Evolutionary conservation across 164 flowering plant species (phyloP).

Genomic region (Piper longum): DNA sequence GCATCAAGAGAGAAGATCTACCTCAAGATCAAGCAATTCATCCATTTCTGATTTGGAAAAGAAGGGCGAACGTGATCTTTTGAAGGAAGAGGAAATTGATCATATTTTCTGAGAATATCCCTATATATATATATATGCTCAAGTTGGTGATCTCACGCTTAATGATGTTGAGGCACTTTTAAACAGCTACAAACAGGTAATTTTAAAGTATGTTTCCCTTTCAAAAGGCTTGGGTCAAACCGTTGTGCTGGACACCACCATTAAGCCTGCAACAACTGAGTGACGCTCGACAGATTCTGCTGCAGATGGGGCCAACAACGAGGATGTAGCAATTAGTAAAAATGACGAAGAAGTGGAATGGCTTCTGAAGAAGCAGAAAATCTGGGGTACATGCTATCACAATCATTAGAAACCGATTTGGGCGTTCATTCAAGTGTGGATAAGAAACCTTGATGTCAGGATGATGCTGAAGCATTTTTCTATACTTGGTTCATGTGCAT

Average conservation of each 20-base stretch:
- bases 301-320: slow-evolving; percentile 6
- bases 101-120: slow-evolving; percentile 46
- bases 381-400: not conserved
- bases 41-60: slow-evolving; percentile 74
- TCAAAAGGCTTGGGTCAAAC: slow-evolving; percentile 45
- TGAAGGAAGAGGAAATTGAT: slow-evolving; percentile 44
- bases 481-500: no score
- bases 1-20: slow-evolving; percentile 13
- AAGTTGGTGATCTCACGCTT: slow-evolving; percentile 65
- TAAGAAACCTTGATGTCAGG: no score
- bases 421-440: not conserved
- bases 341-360: not conserved
- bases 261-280: slow-evolving; percentile 8
- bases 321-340: not conserved
- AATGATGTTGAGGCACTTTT: slow-evolving; percentile 67
- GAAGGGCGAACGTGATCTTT: slow-evolving; percentile 54
- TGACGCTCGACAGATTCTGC: not conserved
- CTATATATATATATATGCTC: slow-evolving; percentile 55
- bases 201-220: slow-evolving; percentile 62
- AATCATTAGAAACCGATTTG: not conserved
- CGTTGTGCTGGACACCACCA: slow-evolving; percentile 9
- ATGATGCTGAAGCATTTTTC: no score
- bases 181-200: slow-evolving; percentile 62
- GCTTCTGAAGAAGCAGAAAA: not conserved
- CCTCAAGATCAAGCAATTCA: slow-evolving; percentile 17